Evolutionary conservation across 768 basidiomycete genomes (phyloP).

Genomic region (Hericium alpestre): DNA sequence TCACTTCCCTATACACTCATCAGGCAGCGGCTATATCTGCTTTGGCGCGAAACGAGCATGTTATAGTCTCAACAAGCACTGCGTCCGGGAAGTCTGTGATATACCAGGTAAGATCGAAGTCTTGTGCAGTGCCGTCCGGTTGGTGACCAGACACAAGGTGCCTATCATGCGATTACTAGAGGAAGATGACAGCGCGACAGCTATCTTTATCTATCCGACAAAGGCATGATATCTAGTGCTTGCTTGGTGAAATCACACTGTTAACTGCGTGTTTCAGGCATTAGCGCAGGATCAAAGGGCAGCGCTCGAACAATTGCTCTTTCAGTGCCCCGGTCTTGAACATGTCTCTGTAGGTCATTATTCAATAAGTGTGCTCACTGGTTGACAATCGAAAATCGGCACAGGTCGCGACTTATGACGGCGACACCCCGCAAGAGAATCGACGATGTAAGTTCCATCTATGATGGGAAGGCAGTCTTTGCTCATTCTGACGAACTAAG

Average conservation of each 20-base stretch:
- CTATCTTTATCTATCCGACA: slow-evolving; percentile 82
- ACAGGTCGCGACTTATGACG: slow-evolving; percentile 74
- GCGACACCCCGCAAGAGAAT: slow-evolving; percentile 68
- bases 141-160: slow-evolving; percentile 31
- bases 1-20: slow-evolving; percentile 52
- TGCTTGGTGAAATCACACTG: not conserved
- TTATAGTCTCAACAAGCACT: slow-evolving; percentile 84
- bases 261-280: slow-evolving; percentile 36
- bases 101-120: slow-evolving; percentile 47
- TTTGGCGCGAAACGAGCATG: slow-evolving; percentile 46
- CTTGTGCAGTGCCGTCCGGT: not conserved
- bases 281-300: slow-evolving; percentile 80
- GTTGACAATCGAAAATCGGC: not conserved
- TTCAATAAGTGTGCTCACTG: not conserved
- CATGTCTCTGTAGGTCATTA: slow-evolving; percentile 36
- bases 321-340: slow-evolving; percentile 48
- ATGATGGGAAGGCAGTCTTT: not conserved
- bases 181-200: slow-evolving; percentile 48
- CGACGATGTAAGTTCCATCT: slow-evolving; percentile 37
- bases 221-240: slow-evolving; percentile 36
- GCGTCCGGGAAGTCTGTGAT: slow-evolving; percentile 86
- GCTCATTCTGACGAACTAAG: slow-evolving; percentile 20
- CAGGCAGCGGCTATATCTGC: slow-evolving; percentile 67
- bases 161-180: slow-evolving; percentile 62
- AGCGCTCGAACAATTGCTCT: slow-evolving; percentile 59